Evolutionary conservation across 768 basidiomycete genomes (phyloP).

Genomic region (Rossbeevera mucosa): DNA sequence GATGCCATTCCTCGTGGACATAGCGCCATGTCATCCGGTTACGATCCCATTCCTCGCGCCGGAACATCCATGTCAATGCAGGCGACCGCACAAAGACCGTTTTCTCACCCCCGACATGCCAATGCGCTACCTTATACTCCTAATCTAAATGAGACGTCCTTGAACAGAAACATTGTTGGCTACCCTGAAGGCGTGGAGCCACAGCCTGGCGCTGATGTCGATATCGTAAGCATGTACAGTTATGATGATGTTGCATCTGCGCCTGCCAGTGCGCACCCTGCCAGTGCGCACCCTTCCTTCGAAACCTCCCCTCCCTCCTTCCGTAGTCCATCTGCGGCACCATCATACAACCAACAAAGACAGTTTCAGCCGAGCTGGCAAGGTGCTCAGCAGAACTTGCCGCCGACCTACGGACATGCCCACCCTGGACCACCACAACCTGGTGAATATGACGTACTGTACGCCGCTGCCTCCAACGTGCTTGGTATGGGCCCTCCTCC

Average conservation of each 20-base stretch:
- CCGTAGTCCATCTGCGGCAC: slow-evolving; percentile 18
- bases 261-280: slow-evolving; percentile 29
- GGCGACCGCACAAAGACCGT: slow-evolving; percentile 26
- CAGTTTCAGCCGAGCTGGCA: slow-evolving; percentile 28
- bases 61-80: slow-evolving; percentile 56
- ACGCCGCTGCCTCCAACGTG: slow-evolving; percentile 75
- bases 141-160: slow-evolving; percentile 16
- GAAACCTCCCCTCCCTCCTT: slow-evolving; percentile 18
- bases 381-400: slow-evolving; percentile 22
- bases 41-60: slow-evolving; percentile 50
- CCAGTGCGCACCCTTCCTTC: slow-evolving; percentile 24
- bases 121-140: slow-evolving; percentile 38
- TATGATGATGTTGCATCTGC: slow-evolving; percentile 34
- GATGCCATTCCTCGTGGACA: slow-evolving; percentile 36
- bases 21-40: slow-evolving; percentile 23
- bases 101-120: slow-evolving; percentile 37
- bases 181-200: slow-evolving; percentile 24
- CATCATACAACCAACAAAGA: slow-evolving; percentile 15
- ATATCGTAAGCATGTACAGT: slow-evolving; percentile 35
- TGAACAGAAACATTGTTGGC: slow-evolving; percentile 26
- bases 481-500: slow-evolving; percentile 69
- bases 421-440: slow-evolving; percentile 25
- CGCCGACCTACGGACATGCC: slow-evolving; percentile 16
- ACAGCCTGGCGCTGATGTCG: slow-evolving; percentile 31
- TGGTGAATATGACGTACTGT: slow-evolving; percentile 53